phyloP scores from a whole-genome alignment of 371 early-diverging fungal species.

The Zancudomyces culisetae region DNA sequence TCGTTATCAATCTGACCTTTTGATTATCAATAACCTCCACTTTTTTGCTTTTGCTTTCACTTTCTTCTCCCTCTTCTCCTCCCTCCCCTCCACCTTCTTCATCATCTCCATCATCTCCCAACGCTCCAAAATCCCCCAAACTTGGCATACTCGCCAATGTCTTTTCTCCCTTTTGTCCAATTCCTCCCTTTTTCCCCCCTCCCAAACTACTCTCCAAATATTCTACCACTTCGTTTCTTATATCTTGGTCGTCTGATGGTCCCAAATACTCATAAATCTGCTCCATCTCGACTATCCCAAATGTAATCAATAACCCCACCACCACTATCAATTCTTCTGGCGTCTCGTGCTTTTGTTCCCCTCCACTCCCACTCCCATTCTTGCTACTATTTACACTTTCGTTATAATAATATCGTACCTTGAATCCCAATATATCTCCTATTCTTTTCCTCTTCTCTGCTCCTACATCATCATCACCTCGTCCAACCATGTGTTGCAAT shows the following conservation, averaged over 20 bases:
- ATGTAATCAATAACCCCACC: slow-evolving; percentile 45
- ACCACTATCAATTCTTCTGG: slow-evolving; percentile 25
- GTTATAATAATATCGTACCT: slow-evolving; percentile 37
- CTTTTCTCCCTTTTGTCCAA: too few relatives aligned
- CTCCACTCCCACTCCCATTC: too few relatives aligned
- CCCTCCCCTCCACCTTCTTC: background rate
- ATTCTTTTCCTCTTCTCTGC: slow-evolving; percentile 7
- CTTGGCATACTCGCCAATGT: slow-evolving; percentile 31
- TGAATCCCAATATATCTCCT: slow-evolving; percentile 75
- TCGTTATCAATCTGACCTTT: slow-evolving; percentile 9
- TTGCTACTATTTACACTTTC: too few relatives aligned
- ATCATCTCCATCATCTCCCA: slow-evolving; percentile 4
- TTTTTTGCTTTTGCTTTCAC: slow-evolving; percentile 7
- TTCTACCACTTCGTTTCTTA: slow-evolving; percentile 6
- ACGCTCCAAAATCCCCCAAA: slow-evolving; percentile 3
- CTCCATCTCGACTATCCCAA: slow-evolving; percentile 40
- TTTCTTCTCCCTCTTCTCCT: background rate
- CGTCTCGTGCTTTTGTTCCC: slow-evolving; percentile 9
- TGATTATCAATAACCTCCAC: slow-evolving; percentile 5
- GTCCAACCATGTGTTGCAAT: slow-evolving; percentile 29
- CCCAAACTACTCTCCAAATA: background rate
- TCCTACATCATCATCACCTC: slow-evolving; percentile 3
- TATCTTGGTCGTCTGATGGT: slow-evolving; percentile 27
- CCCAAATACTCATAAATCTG: slow-evolving; percentile 54
- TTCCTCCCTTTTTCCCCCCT: slow-evolving; percentile 14